These are phyloP conservation scores for Ormosia semicastrata DNA, from an alignment of 306 rosid genomes.

Conservation along the genomic window DNA sequence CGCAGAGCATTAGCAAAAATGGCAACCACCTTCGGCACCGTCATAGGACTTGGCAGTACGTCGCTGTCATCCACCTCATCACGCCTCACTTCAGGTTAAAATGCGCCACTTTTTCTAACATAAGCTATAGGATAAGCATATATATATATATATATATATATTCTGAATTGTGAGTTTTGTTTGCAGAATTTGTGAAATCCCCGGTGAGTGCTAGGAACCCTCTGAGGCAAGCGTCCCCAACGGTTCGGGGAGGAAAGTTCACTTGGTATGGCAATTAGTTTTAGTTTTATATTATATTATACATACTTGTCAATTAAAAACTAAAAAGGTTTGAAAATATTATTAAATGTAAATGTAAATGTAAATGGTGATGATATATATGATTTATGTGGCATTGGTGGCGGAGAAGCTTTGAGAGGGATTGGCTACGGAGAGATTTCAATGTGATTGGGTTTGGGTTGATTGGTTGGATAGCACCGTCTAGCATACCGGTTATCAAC, in stretches of 20 bases:
- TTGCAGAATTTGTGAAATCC: constrained; percentile 53
- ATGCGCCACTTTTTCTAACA: too few relatives aligned
- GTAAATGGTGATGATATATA: neutral
- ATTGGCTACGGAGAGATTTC: constrained; percentile 80
- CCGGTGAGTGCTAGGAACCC: constrained; percentile 44
- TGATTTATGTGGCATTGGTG: neutral
- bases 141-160: too few relatives aligned
- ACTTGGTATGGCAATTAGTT: constrained; percentile 39
- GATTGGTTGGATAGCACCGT: constrained; percentile 92
- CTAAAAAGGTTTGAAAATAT: too few relatives aligned
- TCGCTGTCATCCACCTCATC: neutral
- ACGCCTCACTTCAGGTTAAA: constrained; percentile 23
- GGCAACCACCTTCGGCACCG: constrained; percentile 53
- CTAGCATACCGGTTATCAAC: constrained; percentile 75
- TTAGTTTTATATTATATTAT: too few relatives aligned
- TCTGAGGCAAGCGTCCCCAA: constrained; percentile 34
- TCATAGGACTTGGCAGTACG: constrained; percentile 41
- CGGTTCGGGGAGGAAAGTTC: constrained; percentile 40
- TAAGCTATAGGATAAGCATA: too few relatives aligned
- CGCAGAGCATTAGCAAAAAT: neutral
- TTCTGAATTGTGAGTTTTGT: neutral
- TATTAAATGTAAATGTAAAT: neutral
- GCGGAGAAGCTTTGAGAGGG: constrained; percentile 60
- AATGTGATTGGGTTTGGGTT: constrained; percentile 92
- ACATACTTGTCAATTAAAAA: too few relatives aligned